These are phyloP conservation scores for Ramularia endophylla DNA, from an alignment of 2,329 filamentous ascomycete genomes.

Conservation along the genomic window DNA sequence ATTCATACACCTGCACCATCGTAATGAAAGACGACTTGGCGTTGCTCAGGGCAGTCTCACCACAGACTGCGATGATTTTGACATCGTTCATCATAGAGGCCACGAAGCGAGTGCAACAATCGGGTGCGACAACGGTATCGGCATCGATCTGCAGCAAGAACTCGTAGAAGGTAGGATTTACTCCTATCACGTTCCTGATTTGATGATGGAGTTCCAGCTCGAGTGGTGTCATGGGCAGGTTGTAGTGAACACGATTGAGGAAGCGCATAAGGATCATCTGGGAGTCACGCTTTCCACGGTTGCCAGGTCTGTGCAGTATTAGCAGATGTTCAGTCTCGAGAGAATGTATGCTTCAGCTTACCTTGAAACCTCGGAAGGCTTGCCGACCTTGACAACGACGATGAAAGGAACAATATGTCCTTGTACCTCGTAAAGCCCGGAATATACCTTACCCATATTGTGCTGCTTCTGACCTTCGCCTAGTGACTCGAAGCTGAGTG, in stretches of 20 bases:
- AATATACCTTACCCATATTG: constrained; percentile 99
- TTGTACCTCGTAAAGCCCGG: constrained; percentile 93
- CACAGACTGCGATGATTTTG: constrained; percentile 86
- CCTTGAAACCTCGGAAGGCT: constrained; percentile 63
- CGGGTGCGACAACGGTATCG: constrained; percentile 85
- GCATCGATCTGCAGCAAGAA: constrained; percentile 96
- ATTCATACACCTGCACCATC: constrained; percentile 99
- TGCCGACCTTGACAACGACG: constrained; percentile 93
- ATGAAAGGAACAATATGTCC: constrained; percentile 97
- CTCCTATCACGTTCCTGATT: constrained; percentile 96
- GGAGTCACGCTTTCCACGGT: constrained; percentile 98
- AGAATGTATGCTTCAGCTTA: constrained; percentile 18
- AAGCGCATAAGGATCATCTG: constrained; percentile 99
- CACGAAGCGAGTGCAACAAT: constrained; percentile 88
- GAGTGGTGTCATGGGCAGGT: constrained; percentile 88
- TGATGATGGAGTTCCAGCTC: constrained; percentile 99
- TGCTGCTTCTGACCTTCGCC: constrained; percentile 96
- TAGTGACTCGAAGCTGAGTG: constrained; percentile 91
- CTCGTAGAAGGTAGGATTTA: constrained; percentile 98
- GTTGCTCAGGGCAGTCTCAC: constrained; percentile 90
- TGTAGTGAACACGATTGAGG: constrained; percentile 98
- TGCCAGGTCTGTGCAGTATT: constrained; percentile 58
- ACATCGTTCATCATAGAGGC: constrained; percentile 87
- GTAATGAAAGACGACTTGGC: constrained; percentile 90
- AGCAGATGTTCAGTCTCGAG: background rate